A percentile compares a stretch with the other conserved stretches of the same genome.
These are phyloP conservation scores for Tuctoria greenei DNA, from an alignment of 176 grass and related monocot species.

Conservation along the genomic window DNA sequence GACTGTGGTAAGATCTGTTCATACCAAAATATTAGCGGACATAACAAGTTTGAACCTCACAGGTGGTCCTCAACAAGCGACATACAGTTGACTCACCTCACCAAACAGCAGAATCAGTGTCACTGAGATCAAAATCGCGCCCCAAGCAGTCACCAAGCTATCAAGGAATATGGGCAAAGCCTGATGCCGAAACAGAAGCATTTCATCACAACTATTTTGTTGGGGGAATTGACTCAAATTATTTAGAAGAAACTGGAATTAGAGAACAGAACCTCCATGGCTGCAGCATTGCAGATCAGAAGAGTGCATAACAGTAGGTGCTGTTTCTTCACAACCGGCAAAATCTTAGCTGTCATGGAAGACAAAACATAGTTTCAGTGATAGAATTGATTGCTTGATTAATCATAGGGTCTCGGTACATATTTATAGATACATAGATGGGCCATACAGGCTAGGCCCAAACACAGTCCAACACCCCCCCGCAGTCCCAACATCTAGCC, in stretches of 20 bases:
- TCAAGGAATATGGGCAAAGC: slow-evolving; percentile 96
- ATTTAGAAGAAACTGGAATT: neutral
- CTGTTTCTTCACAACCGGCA: slow-evolving; percentile 84
- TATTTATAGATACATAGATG: no score
- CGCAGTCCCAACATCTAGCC: no score
- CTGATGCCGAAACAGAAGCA: slow-evolving; percentile 39
- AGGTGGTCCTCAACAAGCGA: neutral
- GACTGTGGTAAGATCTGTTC: slow-evolving; percentile 84
- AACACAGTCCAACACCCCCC: no score
- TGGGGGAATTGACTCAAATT: neutral
- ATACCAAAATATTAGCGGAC: slow-evolving; percentile 34
- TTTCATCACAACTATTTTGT: slow-evolving; percentile 10
- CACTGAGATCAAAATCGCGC: slow-evolving; percentile 80
- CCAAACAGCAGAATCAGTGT: slow-evolving; percentile 86
- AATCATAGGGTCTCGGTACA: no score
- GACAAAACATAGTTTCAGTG: neutral
- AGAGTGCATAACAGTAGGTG: slow-evolving; percentile 91
- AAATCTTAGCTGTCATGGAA: slow-evolving; percentile 69
- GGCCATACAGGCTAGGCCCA: no score
- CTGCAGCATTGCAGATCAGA: slow-evolving; percentile 84
- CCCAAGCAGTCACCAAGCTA: slow-evolving; percentile 90
- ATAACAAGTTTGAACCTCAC: neutral
- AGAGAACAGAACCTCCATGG: slow-evolving; percentile 71
- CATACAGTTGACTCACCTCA: slow-evolving; percentile 55
- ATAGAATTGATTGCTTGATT: no score